Base-by-base conservation (phyloP, 768 basidiomycete species). In the Tricholoma flavovirens region DNA sequence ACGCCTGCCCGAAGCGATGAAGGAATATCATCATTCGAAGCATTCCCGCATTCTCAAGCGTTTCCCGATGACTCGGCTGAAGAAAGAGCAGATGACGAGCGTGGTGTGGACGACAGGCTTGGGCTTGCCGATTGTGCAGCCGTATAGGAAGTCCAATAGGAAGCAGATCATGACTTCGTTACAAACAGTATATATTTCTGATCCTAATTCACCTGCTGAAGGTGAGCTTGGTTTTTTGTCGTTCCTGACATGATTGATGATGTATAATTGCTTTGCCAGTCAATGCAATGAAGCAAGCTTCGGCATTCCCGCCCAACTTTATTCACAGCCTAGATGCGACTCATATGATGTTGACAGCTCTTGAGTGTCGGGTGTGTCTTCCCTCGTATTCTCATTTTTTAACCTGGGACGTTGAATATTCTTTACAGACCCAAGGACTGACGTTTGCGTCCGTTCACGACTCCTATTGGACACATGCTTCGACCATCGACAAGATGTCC, bases 291-390 rank as follows among this genome's bases (percentile, higher is more conserved):
- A 97, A 97, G 70, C 96, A 99, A 69, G 90, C 93, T 0, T 84
- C 93, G 14, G 97, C 97, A 0, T 98, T 99, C 84, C 96, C 97
- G 4, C 97, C 97, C 49, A 99, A 99, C 74, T 98, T 96, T 66
- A 93, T 99, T 52, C 97, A 99, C 68, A 92, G 90, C 66, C 78
- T 99, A 26, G 97, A 99, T 69, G 97, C 97, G 2, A 96, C 96
- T 1, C 97, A 99, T 73, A 98, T 99, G 94, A 87, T 98, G 83
- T 73, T 98, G 62, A 97, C 95, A 2, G 94, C 96, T 9, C 77
- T 96, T 48, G 88, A 93, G 61, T 97, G 94, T 69, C 75, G 80
- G 59, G 93, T 91, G 70, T 38, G 40, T 40, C 35, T 7, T 15
- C 26, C 43, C 21, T 40, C n/a, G 11, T 43, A 42, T 50, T 43